Evolutionary conservation across 495 filamentous ascomycete species (phyloP).

Genomic region (Podospora sp.): DNA sequence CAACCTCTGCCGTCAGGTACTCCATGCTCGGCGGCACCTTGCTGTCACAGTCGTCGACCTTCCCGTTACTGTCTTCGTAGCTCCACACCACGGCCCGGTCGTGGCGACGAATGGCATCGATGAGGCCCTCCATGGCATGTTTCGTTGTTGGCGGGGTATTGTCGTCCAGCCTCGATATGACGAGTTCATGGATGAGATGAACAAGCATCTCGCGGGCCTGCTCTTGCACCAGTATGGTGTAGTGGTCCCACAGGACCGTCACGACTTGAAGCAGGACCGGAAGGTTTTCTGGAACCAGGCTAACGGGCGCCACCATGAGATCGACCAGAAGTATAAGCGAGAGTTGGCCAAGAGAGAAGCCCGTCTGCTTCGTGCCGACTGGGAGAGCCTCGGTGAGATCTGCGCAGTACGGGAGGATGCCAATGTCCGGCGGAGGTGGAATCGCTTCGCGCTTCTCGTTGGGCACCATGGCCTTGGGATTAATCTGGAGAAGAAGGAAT

Average conservation of each 20-base stretch:
- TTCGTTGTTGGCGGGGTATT: conserved; percentile 65
- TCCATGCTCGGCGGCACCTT: conserved; percentile 89
- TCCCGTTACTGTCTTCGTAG: conserved; percentile 88
- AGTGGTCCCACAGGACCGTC: conserved; percentile 94
- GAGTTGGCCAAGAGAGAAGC: conserved; percentile 89
- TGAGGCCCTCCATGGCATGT: conserved; percentile 78
- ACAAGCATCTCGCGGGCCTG: conserved; percentile 97
- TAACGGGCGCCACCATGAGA: conserved; percentile 89
- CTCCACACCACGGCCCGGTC: conserved; percentile 86
- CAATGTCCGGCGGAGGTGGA: conserved; percentile 72
- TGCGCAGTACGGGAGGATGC: conserved; percentile 81
- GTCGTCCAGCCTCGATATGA: conserved; percentile 88
- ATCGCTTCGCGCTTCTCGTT: conserved; percentile 75
- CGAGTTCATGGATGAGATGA: conserved; percentile 93
- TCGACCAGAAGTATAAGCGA: conserved; percentile 94
- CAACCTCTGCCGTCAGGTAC: conserved; percentile 73
- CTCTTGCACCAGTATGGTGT: conserved; percentile 92
- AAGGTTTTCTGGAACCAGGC: conserved; percentile 73
- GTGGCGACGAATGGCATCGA: conserved; percentile 86
- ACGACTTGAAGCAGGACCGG: conserved; percentile 87
- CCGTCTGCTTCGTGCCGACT: conserved; percentile 84
- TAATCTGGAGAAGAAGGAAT: conserved; percentile 86
- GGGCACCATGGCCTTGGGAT: conserved; percentile 84
- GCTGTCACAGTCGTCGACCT: conserved; percentile 68
- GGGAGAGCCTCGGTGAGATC: conserved; percentile 80